Evolutionary conservation across 1,284 basidiomycete species (phyloP), one percentile per base, ranked within the genome.

Genomic region (Microbotryum violaceum): DNA sequence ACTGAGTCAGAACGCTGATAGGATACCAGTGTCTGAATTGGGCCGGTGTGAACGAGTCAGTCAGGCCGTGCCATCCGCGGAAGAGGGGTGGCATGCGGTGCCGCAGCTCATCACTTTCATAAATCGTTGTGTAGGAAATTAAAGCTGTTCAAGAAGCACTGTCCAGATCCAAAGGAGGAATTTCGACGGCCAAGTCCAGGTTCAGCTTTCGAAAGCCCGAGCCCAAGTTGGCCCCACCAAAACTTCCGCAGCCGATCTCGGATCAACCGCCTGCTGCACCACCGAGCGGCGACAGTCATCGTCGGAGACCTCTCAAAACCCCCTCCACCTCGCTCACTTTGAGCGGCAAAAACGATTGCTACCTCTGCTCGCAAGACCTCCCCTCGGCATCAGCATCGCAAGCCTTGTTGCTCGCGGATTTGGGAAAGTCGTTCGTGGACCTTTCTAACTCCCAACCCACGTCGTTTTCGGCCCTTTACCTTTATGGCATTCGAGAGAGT

Each of bases 201-300:
- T 67, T 67, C 56, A 61, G 62, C 50, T 67, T 67, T 55, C 60
- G 58, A 37, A 53, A 53, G n/a, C 12, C 48, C 4, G 29, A 42
- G 16, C 10, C 50, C 14, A 18, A 54, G 1, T 3, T 25, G 2
- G 25, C 31, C 1, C 44, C 9, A 5, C 16, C 37, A 3, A 21
- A 16, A n/a, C 14, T 29, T 42, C 10, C 50, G 16, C 18, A 21
- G 18, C 29, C 60, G 3, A 6, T 33, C 4, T 42, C 37, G 37
- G 16, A 42, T 7, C 25, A 6, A 14, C 33, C 1, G 21, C 55
- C 7, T 45, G 27, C 4, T 18, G 10, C 4, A 1, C 33, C 16
- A 4, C 48, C 10, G n/a, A 23, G 10, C n/a, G 33, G 6, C 44
- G 25, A 14, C n/a, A 42, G 1, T 5, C 46, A 10, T 3, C 21